Evolutionary conservation across 495 filamentous ascomycete genomes (phyloP).

Genomic region (Penicillium malachiteum): DNA sequence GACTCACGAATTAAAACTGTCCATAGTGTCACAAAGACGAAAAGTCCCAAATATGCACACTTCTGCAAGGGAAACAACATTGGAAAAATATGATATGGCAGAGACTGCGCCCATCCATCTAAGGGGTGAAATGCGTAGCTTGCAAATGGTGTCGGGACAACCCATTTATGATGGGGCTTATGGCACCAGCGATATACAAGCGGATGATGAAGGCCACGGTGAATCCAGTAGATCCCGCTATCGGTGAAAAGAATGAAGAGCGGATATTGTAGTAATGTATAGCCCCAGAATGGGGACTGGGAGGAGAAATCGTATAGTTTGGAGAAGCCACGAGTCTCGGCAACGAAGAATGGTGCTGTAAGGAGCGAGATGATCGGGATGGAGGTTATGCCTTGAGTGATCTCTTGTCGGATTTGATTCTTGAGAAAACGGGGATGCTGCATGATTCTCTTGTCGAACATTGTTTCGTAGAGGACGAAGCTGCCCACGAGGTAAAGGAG

Average conservation of each 20-base stretch:
- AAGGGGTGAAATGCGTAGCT: slow-evolving; percentile 91
- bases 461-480: slow-evolving; percentile 73
- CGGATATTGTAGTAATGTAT: slow-evolving; percentile 81
- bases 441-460: slow-evolving; percentile 86
- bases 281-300: slow-evolving; percentile 67
- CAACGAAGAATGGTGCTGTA: slow-evolving; percentile 76
- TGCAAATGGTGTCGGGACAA: slow-evolving; percentile 91
- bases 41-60: slow-evolving; percentile 76
- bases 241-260: slow-evolving; percentile 91
- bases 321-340: slow-evolving; percentile 78
- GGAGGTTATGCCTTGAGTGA: slow-evolving; percentile 64
- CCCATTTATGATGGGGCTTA: slow-evolving; percentile 98
- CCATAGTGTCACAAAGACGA: slow-evolving; percentile 92
- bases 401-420: slow-evolving; percentile 84
- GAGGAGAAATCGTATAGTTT: slow-evolving; percentile 76
- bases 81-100: slow-evolving; percentile 93
- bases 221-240: slow-evolving; percentile 88
- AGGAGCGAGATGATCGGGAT: slow-evolving; percentile 78
- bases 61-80: slow-evolving; percentile 92
- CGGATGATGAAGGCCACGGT: slow-evolving; percentile 80
- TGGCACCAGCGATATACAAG: slow-evolving; percentile 80
- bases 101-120: slow-evolving; percentile 83
- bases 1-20: slow-evolving; percentile 78
- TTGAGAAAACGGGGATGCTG: slow-evolving; percentile 88
- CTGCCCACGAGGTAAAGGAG: slow-evolving; percentile 70